A percentile compares a stretch with the other conserved stretches of the same genome.
Evolutionary conservation across 2,329 filamentous ascomycete genomes (phyloP).

Genomic region (Sclerotinia minor): DNA sequence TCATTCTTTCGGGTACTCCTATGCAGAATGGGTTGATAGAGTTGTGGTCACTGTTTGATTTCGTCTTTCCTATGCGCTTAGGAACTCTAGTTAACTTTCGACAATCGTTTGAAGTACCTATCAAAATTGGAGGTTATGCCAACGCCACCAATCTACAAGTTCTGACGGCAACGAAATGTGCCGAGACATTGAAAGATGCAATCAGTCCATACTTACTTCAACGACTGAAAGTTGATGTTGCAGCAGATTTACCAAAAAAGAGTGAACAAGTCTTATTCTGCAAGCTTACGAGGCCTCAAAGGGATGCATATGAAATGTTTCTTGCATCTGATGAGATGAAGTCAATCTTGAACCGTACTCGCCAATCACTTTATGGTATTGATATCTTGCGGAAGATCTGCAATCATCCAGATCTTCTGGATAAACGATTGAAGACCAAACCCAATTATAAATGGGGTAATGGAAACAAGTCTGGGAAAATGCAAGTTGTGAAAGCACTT

Average conservation of each 20-base stretch:
- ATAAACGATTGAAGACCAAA: conserved; percentile 58
- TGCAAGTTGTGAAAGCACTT: conserved; percentile 89
- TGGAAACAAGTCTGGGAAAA: conserved; percentile 82
- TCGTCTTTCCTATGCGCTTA: conserved; percentile 93
- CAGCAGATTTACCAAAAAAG: conserved; percentile 90
- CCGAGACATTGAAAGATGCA: conserved; percentile 87
- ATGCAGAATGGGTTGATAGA: conserved; percentile 97
- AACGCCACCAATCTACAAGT: conserved; percentile 94
- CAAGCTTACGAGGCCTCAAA: conserved; percentile 79
- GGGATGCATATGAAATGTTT: conserved; percentile 78
- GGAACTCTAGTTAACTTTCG: conserved; percentile 90
- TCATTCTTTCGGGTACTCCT: conserved; percentile 93
- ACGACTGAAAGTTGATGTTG: conserved; percentile 89
- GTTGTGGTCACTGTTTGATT: conserved; percentile 96
- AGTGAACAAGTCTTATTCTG: conserved; percentile 96
- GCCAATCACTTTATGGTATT: conserved; percentile 84
- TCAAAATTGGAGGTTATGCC: conserved; percentile 88
- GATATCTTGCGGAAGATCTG: conserved; percentile 94
- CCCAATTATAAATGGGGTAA: conserved; percentile 75
- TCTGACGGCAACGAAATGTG: conserved; percentile 90
- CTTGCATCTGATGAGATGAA: conserved; percentile 80
- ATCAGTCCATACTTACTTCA: conserved; percentile 93
- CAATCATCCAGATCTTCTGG: conserved; percentile 89
- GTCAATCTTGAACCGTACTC: conserved; percentile 72
- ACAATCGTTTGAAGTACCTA: conserved; percentile 89